Percentiles rank a stretch among this genome's conserved stretches.
These are phyloP conservation scores for Xylaria castorea DNA, from an alignment of 495 filamentous ascomycete genomes.

Conservation along the genomic window DNA sequence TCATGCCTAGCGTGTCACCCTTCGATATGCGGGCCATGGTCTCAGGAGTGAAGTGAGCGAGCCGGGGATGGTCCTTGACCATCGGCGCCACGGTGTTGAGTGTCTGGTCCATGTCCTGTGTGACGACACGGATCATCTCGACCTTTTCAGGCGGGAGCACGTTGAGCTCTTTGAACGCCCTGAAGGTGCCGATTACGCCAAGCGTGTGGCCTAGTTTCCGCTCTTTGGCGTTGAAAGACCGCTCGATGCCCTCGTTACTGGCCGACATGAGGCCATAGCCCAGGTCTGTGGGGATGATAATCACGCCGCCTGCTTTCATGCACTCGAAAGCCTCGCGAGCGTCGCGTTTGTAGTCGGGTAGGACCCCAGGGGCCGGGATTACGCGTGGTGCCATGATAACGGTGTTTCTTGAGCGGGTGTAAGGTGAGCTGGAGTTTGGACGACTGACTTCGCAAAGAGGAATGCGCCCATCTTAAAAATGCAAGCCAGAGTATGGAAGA, in stretches of 20 bases:
- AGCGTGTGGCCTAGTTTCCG: conserved; percentile 35
- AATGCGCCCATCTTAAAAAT: not conserved
- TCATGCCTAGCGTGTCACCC: conserved; percentile 36
- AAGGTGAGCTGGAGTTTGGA: not conserved
- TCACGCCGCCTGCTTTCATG: conserved; percentile 34
- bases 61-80: conserved; percentile 23
- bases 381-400: conserved; percentile 22
- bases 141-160: conserved; percentile 28
- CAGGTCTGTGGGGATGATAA: conserved; percentile 38
- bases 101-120: conserved; percentile 37
- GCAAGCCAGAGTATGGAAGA: not conserved
- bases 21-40: conserved; percentile 33
- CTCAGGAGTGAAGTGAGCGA: conserved; percentile 20
- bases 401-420: not conserved
- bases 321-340: conserved; percentile 36
- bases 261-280: conserved; percentile 44
- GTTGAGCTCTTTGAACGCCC: conserved; percentile 36
- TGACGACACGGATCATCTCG: conserved; percentile 39
- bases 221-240: conserved; percentile 35
- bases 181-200: conserved; percentile 39
- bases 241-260: conserved; percentile 32
- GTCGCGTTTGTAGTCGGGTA: conserved; percentile 34
- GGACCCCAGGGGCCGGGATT: conserved; percentile 29
- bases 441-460: not conserved
- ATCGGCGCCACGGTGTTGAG: conserved; percentile 35